phyloP scores from a whole-genome alignment of 192 early-diverging fungal species.

The Backusella psychrophila region DNA sequence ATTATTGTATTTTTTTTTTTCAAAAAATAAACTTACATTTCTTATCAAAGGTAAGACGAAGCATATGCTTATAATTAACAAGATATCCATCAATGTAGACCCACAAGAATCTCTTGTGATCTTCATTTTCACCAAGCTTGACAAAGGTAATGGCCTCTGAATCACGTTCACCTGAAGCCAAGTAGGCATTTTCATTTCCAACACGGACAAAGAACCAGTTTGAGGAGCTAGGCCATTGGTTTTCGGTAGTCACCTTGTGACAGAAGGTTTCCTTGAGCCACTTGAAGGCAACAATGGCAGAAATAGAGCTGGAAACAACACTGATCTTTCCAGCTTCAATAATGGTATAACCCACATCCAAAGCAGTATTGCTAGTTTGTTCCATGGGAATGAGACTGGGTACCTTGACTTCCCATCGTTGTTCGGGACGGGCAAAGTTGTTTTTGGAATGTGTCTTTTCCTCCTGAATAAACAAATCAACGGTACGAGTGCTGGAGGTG shows the following conservation, averaged over 20 bases:
- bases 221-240: slow-evolving; percentile 21
- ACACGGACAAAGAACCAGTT: slow-evolving; percentile 30
- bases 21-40: slow-evolving; percentile 14
- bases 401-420: slow-evolving; percentile 21
- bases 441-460: neutral
- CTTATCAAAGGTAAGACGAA: slow-evolving; percentile 15
- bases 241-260: slow-evolving; percentile 7
- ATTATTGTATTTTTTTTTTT: neutral
- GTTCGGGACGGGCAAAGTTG: slow-evolving; percentile 15
- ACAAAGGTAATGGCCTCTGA: neutral
- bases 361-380: neutral
- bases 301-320: slow-evolving; percentile 12
- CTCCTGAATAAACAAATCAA: slow-evolving; percentile 20
- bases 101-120: slow-evolving; percentile 30
- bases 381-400: slow-evolving; percentile 19
- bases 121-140: slow-evolving; percentile 7
- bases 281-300: slow-evolving; percentile 24
- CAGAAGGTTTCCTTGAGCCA: slow-evolving; percentile 26
- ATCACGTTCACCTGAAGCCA: slow-evolving; percentile 18
- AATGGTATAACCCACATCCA: slow-evolving; percentile 2
- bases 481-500: neutral
- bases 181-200: slow-evolving; percentile 17
- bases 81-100: slow-evolving; percentile 24
- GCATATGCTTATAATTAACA: slow-evolving; percentile 30
- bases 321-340: slow-evolving; percentile 18